A percentile compares a stretch with the other conserved stretches of the same genome.
Evolutionary conservation across 345 rosid genomes (phyloP).

Genomic region (Eucalyptus coolabah): DNA sequence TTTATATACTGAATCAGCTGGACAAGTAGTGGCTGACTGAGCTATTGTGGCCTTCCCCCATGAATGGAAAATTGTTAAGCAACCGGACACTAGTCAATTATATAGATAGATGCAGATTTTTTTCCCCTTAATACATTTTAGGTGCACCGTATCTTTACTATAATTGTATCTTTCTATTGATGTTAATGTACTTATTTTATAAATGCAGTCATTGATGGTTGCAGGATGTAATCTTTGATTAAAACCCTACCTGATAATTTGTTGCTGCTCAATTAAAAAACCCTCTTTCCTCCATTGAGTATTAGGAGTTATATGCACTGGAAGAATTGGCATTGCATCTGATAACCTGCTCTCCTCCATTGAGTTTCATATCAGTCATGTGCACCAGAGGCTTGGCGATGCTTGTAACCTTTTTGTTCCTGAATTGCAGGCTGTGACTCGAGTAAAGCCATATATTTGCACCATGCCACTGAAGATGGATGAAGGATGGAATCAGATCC

Average conservation of each 20-base stretch:
- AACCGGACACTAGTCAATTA: neutral
- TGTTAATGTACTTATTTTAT: neutral
- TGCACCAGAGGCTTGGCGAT: neutral
- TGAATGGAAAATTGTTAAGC: neutral
- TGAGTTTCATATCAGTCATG: neutral
- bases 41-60: neutral
- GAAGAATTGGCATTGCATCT: neutral
- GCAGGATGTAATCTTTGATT: neutral
- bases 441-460: conserved; percentile 92
- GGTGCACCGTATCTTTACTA: neutral
- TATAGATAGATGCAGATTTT: neutral
- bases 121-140: neutral
- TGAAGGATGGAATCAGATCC: conserved; percentile 96
- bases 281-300: neutral
- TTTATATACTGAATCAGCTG: neutral
- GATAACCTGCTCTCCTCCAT: neutral
- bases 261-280: neutral
- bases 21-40: neutral
- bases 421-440: conserved; percentile 58
- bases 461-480: conserved; percentile 95
- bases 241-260: neutral
- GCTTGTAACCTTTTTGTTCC: neutral
- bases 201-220: neutral
- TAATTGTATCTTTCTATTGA: neutral
- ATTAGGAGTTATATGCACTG: neutral